These are phyloP conservation scores for Cardamine resedifolia DNA, from an alignment of 345 rosid genomes.

Conservation along the genomic window DNA sequence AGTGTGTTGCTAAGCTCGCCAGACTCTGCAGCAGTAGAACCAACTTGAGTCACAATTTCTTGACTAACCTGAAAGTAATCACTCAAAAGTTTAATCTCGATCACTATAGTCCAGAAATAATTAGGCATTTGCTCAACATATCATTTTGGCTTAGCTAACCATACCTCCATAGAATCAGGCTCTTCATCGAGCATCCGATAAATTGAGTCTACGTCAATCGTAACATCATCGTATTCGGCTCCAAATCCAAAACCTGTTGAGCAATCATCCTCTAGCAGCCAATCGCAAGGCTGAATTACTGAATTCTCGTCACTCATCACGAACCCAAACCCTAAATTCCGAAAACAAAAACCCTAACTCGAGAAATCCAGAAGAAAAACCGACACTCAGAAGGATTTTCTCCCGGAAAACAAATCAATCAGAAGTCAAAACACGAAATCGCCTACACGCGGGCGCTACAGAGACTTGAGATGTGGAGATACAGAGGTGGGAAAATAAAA, in stretches of 20 bases:
- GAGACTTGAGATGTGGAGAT: background rate
- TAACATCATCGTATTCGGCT: conserved; percentile 14
- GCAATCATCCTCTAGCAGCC: conserved; percentile 15
- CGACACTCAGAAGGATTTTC: background rate
- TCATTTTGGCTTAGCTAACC: background rate
- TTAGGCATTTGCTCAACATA: background rate
- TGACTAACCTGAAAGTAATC: conserved; percentile 36
- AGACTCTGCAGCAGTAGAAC: conserved; percentile 19
- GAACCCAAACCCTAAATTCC: conserved; percentile 14
- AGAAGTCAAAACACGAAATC: conserved; percentile 17
- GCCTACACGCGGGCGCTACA: background rate
- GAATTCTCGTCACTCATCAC: conserved; percentile 34
- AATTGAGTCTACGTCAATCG: conserved; percentile 35
- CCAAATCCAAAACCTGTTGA: background rate
- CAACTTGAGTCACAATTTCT: conserved; percentile 18
- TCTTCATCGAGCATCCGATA: conserved; percentile 35
- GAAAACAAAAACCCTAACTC: background rate
- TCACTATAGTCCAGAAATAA: conserved; percentile 3
- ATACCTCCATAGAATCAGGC: conserved; percentile 39
- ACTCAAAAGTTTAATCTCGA: conserved; percentile 2
- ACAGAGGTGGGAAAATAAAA: background rate
- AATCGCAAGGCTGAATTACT: conserved; percentile 1
- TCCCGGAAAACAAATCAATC: background rate
- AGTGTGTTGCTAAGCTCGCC: conserved; percentile 21
- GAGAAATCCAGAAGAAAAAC: background rate